phyloP scores from a whole-genome alignment of 2,329 filamentous ascomycete genomes.

The Alternaria sp. region DNA sequence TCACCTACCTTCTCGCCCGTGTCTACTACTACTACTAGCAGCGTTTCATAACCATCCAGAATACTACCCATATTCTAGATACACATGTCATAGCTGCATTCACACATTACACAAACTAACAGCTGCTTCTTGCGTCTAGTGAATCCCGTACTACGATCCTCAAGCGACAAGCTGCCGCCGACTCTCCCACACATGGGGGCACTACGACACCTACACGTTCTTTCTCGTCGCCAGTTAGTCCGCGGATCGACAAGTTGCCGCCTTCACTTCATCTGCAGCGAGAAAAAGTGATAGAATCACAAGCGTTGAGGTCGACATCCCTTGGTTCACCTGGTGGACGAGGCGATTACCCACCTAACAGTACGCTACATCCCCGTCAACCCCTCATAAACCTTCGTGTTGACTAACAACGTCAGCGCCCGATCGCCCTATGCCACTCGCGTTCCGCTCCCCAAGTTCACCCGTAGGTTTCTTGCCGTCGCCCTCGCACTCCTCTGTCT shows the following conservation, averaged over 20 bases:
- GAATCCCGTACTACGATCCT: not conserved
- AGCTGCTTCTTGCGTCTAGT: not conserved
- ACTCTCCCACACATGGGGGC: not conserved
- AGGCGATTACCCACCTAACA: constrained; percentile 18
- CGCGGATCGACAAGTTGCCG: not conserved
- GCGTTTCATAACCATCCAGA: not conserved
- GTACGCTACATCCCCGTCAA: not conserved
- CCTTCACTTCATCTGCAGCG: not conserved
- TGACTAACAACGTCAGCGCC: constrained; percentile 18
- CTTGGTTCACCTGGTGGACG: not conserved
- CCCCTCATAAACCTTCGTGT: not conserved
- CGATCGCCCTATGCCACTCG: constrained; percentile 36
- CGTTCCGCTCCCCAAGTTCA: constrained; percentile 18
- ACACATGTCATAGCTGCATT: not conserved
- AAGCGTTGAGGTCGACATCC: not conserved
- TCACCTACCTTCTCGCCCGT: not conserved
- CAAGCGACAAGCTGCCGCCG: not conserved
- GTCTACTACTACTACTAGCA: not conserved
- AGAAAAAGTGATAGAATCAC: not conserved
- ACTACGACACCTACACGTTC: not conserved
- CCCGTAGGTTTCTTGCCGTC: not conserved
- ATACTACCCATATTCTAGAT: not conserved
- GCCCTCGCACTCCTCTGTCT: not conserved
- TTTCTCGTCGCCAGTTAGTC: not conserved
- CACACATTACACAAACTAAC: not conserved